Evolutionary conservation across 495 filamentous ascomycete species (phyloP).

Genomic region (Hypoxylon fuscum): DNA sequence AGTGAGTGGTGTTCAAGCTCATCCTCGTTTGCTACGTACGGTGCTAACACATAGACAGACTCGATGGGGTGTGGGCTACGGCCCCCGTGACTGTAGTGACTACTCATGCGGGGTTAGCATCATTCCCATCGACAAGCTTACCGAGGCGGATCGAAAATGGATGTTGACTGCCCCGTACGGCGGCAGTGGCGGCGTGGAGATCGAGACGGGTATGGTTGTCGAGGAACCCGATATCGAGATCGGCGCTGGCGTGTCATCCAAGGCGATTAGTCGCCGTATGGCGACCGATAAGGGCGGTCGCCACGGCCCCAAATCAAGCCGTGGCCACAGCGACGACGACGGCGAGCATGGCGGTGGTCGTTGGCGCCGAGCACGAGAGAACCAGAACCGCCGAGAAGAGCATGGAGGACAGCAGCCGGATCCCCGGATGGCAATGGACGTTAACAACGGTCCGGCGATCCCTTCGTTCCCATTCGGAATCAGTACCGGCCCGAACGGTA

Average conservation of each 20-base stretch:
- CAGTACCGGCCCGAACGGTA: constrained; percentile 67
- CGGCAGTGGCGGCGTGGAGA: constrained; percentile 83
- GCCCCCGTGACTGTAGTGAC: constrained; percentile 96
- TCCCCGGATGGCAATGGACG: constrained; percentile 53
- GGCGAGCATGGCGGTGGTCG: constrained; percentile 55
- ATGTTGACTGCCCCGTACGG: constrained; percentile 94
- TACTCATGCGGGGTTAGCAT: constrained; percentile 92
- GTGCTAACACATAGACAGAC: constrained; percentile 64
- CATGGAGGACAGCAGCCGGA: too few relatives aligned
- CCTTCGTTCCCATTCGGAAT: constrained; percentile 66
- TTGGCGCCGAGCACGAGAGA: constrained; percentile 57
- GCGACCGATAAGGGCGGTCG: constrained; percentile 78
- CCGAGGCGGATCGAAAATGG: constrained; percentile 97
- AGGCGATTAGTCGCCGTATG: constrained; percentile 88
- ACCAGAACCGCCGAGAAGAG: constrained; percentile 56
- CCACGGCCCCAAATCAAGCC: constrained; percentile 75
- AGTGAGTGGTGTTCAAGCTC: constrained; percentile 61
- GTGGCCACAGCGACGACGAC: constrained; percentile 64
- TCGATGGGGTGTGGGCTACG: constrained; percentile 97
- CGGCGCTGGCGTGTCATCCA: constrained; percentile 94
- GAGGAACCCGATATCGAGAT: constrained; percentile 99
- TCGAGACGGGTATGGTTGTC: constrained; percentile 85
- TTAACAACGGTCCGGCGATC: constrained; percentile 58
- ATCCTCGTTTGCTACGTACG: not conserved
- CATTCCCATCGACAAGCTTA: constrained; percentile 90